Conservation (phyloP, 2,329 filamentous ascomycete genomes). For the Colletotrichum abscissum region DNA sequence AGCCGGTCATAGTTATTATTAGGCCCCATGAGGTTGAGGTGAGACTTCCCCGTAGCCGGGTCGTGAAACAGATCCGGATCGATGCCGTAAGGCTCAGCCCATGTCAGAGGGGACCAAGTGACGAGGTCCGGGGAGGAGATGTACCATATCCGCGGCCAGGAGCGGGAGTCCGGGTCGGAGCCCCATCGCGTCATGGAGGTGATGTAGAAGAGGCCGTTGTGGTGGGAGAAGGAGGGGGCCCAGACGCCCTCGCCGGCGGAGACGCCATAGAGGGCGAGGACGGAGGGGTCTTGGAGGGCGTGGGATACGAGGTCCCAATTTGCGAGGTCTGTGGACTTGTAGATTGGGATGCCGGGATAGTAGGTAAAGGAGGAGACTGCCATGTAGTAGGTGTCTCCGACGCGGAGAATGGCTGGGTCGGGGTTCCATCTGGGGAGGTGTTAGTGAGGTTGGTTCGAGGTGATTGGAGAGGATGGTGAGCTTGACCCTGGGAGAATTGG, state of each 20-base stretch:
- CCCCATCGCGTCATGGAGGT: constrained; percentile 46
- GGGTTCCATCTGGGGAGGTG: constrained; percentile 23
- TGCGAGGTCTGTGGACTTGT: constrained; percentile 44
- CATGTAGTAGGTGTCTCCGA: constrained; percentile 21
- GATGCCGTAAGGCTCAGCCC: constrained; percentile 31
- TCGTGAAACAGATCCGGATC: constrained; percentile 36
- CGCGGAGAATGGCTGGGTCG: constrained; percentile 24
- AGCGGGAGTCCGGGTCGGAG: constrained; percentile 50
- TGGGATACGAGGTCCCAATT: constrained; percentile 23
- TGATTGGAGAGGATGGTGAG: not conserved
- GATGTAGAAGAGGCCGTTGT: constrained; percentile 43
- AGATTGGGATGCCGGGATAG: constrained; percentile 62
- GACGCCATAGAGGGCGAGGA: constrained; percentile 22
- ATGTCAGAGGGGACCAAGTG: constrained; percentile 35
- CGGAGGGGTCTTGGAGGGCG: constrained; percentile 13
- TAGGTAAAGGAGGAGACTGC: constrained; percentile 52
- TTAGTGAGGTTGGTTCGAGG: not conserved
- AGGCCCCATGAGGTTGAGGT: constrained; percentile 39
- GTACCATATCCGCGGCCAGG: constrained; percentile 46
- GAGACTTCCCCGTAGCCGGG: constrained; percentile 28
- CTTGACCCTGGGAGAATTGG: constrained; percentile 23
- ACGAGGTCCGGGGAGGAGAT: constrained; percentile 39
- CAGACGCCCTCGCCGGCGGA: constrained; percentile 24
- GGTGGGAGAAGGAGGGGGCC: constrained; percentile 39
- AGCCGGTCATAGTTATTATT: constrained; percentile 39